Evolutionary conservation across 352 stramenopile genomes (phyloP).

Genomic region (Thalassiosira livingstoniorum): DNA sequence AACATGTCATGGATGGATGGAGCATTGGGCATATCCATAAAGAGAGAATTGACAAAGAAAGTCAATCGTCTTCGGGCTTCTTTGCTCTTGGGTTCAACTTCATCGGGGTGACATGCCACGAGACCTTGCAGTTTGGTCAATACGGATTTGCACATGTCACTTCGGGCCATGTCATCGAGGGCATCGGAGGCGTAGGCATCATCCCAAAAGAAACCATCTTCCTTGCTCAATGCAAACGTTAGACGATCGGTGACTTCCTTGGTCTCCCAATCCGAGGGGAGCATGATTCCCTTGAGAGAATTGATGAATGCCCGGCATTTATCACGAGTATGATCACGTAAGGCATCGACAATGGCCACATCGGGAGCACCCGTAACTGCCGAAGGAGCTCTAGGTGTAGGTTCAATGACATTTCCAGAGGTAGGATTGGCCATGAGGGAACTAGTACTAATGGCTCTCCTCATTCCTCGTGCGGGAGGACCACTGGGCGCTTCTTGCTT

Average conservation of each 20-base stretch:
- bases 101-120: constrained; percentile 95
- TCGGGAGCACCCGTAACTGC: constrained; percentile 25
- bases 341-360: constrained; percentile 77
- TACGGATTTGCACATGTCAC: constrained; percentile 84
- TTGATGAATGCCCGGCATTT: constrained; percentile 94
- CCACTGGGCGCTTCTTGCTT: constrained; percentile 31
- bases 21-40: constrained; percentile 99
- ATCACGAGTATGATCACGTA: constrained; percentile 92
- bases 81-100: constrained; percentile 96
- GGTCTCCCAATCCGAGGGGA: constrained; percentile 89
- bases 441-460: constrained; percentile 49
- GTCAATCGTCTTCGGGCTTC: constrained; percentile 95
- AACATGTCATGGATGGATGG: constrained; percentile 98
- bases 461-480: constrained; percentile 35
- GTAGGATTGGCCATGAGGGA: no score
- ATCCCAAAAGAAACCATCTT: constrained; percentile 98
- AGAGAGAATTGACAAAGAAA: constrained; percentile 99
- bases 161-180: constrained; percentile 87
- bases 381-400: constrained; percentile 1
- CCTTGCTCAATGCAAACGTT: constrained; percentile 95
- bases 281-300: constrained; percentile 90
- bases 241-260: constrained; percentile 93
- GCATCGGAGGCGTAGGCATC: constrained; percentile 96
- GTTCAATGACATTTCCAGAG: neutral
- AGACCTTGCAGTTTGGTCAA: constrained; percentile 91